Percentiles rank a stretch among this genome's conserved stretches.
phyloP scores from a whole-genome alignment of 2,329 filamentous ascomycete genomes.

The Aphanocladium album region DNA sequence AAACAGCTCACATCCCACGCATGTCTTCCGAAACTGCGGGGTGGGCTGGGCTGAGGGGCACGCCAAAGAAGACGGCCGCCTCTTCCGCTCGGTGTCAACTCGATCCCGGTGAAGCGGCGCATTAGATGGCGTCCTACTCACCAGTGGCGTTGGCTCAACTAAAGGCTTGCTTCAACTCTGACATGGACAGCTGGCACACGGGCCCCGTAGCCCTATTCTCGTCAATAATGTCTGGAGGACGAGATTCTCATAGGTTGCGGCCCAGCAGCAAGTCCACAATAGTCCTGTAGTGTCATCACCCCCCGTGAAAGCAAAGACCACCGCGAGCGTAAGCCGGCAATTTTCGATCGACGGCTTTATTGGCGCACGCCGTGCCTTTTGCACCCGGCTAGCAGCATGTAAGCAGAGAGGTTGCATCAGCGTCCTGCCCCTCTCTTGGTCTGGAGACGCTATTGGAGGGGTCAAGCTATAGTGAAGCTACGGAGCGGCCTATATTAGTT shows the following conservation, averaged over 20 bases:
- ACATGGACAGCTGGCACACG: not conserved
- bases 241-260: not conserved
- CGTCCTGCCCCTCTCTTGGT: not conserved
- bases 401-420: not conserved
- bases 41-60: too few species aligned
- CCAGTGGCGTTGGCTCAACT: not conserved
- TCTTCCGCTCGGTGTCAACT: not conserved
- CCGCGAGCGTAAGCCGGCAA: not conserved
- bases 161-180: not conserved
- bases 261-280: not conserved
- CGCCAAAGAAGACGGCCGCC: not conserved
- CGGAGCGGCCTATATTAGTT: too few species aligned
- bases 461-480: too few species aligned
- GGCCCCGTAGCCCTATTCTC: not conserved
- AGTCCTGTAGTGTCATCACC: not conserved
- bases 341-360: not conserved
- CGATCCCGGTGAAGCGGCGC: not conserved
- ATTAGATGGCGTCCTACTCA: not conserved
- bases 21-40: too few species aligned
- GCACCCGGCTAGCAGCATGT: not conserved
- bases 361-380: not conserved
- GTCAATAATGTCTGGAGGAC: not conserved
- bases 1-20: too few species aligned
- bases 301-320: not conserved
- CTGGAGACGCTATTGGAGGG: not conserved